Evolutionary conservation across 148 eudicot genomes (phyloP).

Genomic region (Simmondsia chinensis): DNA sequence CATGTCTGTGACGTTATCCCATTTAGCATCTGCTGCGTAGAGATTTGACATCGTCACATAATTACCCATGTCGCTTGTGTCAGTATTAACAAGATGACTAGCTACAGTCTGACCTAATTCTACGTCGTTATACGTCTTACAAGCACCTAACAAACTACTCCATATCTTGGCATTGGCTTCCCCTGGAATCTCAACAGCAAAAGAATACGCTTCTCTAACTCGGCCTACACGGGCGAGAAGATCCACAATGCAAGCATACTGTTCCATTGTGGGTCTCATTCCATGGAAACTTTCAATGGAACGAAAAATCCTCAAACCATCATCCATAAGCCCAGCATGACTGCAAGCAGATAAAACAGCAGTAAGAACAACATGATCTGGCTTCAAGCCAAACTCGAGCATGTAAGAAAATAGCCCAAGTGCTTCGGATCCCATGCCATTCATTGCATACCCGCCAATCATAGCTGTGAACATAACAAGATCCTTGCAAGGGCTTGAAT

Average conservation of each 20-base stretch:
- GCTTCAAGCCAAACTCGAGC: slow-evolving; percentile 43
- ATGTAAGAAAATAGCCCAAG: slow-evolving; percentile 31
- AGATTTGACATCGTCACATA: slow-evolving; percentile 63
- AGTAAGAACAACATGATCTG: slow-evolving; percentile 54
- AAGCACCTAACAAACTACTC: slow-evolving; percentile 56
- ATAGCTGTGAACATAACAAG: slow-evolving; percentile 59
- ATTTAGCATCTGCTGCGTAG: slow-evolving; percentile 54
- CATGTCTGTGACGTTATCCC: slow-evolving; percentile 62
- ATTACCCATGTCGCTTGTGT: slow-evolving; percentile 37
- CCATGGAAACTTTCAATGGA: slow-evolving; percentile 36
- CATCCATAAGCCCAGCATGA: slow-evolving; percentile 60
- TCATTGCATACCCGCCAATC: slow-evolving; percentile 71
- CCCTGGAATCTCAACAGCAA: slow-evolving; percentile 49
- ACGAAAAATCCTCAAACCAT: slow-evolving; percentile 53
- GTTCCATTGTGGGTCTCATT: slow-evolving; percentile 42
- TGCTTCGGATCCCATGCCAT: slow-evolving; percentile 72
- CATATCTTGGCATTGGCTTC: slow-evolving; percentile 51
- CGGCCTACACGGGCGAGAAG: slow-evolving; percentile 67
- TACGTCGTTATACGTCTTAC: slow-evolving; percentile 49
- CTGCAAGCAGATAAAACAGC: slow-evolving; percentile 64
- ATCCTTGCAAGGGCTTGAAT: slow-evolving; percentile 38
- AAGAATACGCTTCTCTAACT: slow-evolving; percentile 48
- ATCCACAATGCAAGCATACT: slow-evolving; percentile 68
- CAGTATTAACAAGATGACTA: slow-evolving; percentile 27
- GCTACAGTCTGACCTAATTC: slow-evolving; percentile 47